phyloP scores from a whole-genome alignment of 2,329 filamentous ascomycete genomes.

The Beauveria medogensis region DNA sequence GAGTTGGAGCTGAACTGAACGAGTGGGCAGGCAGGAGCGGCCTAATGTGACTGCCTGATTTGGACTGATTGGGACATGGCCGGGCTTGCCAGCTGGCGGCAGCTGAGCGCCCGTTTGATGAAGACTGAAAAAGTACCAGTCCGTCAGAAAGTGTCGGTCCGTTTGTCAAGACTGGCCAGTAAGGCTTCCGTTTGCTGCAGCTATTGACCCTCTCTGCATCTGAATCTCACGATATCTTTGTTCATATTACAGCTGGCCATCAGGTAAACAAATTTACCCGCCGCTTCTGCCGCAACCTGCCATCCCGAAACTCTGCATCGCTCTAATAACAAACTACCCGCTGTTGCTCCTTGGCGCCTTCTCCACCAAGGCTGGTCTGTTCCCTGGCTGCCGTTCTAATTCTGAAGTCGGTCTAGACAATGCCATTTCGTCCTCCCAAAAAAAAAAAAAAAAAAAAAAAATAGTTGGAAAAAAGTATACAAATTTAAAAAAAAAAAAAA shows the following conservation, averaged over 20 bases:
- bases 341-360: background rate
- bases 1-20: background rate
- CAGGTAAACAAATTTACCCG: too few species aligned
- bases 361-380: background rate
- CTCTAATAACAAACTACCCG: background rate
- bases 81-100: conserved; percentile 1
- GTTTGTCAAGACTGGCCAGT: too few species aligned
- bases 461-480: too few species aligned
- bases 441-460: too few species aligned
- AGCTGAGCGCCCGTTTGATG: background rate
- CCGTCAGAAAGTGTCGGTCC: too few species aligned
- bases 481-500: too few species aligned
- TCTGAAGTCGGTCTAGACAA: background rate
- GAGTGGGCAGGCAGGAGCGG: background rate
- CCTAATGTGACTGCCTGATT: conserved; percentile 4
- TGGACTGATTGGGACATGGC: conserved; percentile 4
- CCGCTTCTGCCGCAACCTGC: background rate
- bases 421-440: too few species aligned
- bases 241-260: too few species aligned
- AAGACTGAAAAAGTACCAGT: too few species aligned
- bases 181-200: too few species aligned
- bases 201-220: background rate
- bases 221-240: background rate
- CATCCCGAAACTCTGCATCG: background rate
- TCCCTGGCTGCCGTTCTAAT: background rate